phyloP scores from a whole-genome alignment of 2,329 filamentous ascomycete species.

The Thielaviopsis musarum region DNA sequence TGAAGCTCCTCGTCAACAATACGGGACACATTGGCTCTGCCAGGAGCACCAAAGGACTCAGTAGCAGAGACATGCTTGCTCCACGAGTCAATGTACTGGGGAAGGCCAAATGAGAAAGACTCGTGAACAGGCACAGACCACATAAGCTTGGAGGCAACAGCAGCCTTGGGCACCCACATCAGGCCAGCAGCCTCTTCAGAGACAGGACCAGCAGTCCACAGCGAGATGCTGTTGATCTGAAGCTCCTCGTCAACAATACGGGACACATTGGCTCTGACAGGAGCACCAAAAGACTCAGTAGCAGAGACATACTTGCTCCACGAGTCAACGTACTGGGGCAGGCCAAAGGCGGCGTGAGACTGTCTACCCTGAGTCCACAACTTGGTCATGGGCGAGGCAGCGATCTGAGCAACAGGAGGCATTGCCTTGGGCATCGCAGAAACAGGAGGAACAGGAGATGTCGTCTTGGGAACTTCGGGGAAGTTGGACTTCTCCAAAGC shows the following conservation, averaged over 20 bases:
- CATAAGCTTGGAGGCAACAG: background rate
- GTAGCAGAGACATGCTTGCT: constrained; percentile 5
- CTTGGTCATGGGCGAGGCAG: background rate
- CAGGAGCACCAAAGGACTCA: background rate
- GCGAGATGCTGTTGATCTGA: background rate
- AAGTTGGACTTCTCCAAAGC: constrained; percentile 2
- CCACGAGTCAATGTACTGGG: constrained; percentile 4
- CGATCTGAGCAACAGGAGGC: background rate
- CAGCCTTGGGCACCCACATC: background rate
- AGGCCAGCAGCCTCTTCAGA: background rate
- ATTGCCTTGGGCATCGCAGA: background rate
- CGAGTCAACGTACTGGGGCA: constrained; percentile 1
- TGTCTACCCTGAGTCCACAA: constrained; percentile 1
- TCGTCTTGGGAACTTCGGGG: constrained; percentile 3
- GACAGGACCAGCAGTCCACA: background rate
- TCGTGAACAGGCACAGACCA: background rate
- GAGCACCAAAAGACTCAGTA: background rate
- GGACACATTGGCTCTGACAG: background rate
- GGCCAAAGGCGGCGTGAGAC: background rate
- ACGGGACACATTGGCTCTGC: background rate
- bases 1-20: constrained; percentile 1
- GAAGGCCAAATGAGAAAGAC: background rate
- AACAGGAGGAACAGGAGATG: background rate
- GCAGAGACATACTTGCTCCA: constrained; percentile 9
- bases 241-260: constrained; percentile 1